Evolutionary conservation across 495 filamentous ascomycete species (phyloP).

Genomic region (Halenospora varia): DNA sequence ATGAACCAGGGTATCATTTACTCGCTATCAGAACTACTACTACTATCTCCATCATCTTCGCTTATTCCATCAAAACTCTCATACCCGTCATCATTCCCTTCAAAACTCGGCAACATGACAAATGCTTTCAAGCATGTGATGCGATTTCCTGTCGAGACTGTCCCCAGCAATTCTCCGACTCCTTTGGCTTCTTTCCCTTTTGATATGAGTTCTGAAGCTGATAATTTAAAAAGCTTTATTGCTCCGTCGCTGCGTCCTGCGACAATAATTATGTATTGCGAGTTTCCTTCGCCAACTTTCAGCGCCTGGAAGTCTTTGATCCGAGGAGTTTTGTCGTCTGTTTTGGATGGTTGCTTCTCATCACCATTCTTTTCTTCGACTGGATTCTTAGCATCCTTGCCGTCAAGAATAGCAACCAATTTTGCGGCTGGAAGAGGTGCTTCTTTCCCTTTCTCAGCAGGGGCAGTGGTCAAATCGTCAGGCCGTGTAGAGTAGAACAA

Average conservation of each 20-base stretch:
- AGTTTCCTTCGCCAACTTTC: conserved; percentile 32
- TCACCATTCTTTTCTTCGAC: background rate
- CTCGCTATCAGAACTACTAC: conserved; percentile 25
- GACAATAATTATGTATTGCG: conserved; percentile 52
- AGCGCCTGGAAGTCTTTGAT: conserved; percentile 87
- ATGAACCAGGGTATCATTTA: conserved; percentile 27
- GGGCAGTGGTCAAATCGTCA: conserved; percentile 29
- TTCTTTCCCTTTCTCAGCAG: conserved; percentile 25
- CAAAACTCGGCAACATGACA: conserved; percentile 64
- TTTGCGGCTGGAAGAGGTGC: conserved; percentile 44
- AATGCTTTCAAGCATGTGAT: conserved; percentile 89
- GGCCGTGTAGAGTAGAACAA: conserved; percentile 72
- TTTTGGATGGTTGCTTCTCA: background rate
- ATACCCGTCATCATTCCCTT: conserved; percentile 28
- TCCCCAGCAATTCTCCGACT: conserved; percentile 68
- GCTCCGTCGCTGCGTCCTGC: conserved; percentile 80
- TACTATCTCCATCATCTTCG: conserved; percentile 17
- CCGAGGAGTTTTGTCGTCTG: conserved; percentile 42
- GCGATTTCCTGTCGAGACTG: conserved; percentile 79
- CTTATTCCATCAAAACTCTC: conserved; percentile 27
- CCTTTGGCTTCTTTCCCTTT: conserved; percentile 39
- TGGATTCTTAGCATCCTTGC: conserved; percentile 42
- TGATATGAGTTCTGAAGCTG: conserved; percentile 36
- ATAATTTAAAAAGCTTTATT: conserved; percentile 69
- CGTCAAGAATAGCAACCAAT: conserved; percentile 74